These are phyloP conservation scores for Starmera dryadoides DNA, from an alignment of 805 yeast genomes.

Conservation along the genomic window DNA sequence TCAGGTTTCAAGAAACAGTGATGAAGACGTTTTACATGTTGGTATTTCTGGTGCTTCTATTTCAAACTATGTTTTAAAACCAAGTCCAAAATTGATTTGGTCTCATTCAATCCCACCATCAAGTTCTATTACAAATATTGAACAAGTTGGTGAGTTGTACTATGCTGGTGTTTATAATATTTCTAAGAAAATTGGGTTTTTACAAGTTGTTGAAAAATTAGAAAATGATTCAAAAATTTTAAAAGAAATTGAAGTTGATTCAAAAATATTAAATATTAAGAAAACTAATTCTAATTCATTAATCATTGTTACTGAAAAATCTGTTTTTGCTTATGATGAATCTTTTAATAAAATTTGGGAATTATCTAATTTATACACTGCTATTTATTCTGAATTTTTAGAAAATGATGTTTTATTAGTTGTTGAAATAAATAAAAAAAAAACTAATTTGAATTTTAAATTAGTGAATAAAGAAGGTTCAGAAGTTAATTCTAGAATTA, in stretches of 20 bases:
- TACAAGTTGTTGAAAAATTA: slow-evolving; percentile 11
- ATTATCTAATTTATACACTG: slow-evolving; percentile 7
- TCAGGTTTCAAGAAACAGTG: slow-evolving; percentile 6
- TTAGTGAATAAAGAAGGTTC: slow-evolving; percentile 11
- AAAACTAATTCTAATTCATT: background rate
- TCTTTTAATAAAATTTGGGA: slow-evolving; percentile 8
- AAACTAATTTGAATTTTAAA: slow-evolving; percentile 14
- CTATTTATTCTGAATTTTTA: slow-evolving; percentile 10
- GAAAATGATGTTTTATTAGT: slow-evolving; percentile 10
- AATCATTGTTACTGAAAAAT: slow-evolving; percentile 9
- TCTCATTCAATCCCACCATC: slow-evolving; percentile 42
- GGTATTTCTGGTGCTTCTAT: slow-evolving; percentile 22
- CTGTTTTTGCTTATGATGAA: slow-evolving; percentile 2
- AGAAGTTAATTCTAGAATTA: slow-evolving; percentile 18
- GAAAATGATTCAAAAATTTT: slow-evolving; percentile 17
- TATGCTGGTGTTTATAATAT: slow-evolving; percentile 14
- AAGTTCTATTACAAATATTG: slow-evolving; percentile 25
- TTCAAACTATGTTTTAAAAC: slow-evolving; percentile 34
- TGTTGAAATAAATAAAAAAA: slow-evolving; percentile 9
- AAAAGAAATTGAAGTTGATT: slow-evolving; percentile 8
- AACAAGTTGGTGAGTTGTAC: slow-evolving; percentile 4
- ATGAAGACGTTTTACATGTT: slow-evolving; percentile 13
- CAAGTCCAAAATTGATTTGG: slow-evolving; percentile 48
- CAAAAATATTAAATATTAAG: slow-evolving; percentile 10
- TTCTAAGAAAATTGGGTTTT: slow-evolving; percentile 8